Conservation (phyloP, 805 yeast genomes). For the Cyberlindnera mycetangii region DNA sequence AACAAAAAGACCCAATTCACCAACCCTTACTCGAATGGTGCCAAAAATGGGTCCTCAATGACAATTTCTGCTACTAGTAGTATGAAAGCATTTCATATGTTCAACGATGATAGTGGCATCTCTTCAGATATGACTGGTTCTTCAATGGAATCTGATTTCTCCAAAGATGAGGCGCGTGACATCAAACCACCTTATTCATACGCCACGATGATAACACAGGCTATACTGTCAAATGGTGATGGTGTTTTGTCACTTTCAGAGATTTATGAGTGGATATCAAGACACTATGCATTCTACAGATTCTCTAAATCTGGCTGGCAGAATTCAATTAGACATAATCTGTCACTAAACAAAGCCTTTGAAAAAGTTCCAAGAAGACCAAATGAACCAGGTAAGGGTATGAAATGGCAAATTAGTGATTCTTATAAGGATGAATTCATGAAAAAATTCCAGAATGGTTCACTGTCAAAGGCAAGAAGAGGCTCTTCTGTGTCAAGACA, state of each 20-base stretch:
- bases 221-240: slow-evolving; percentile 82
- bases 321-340: slow-evolving; percentile 92
- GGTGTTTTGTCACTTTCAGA: slow-evolving; percentile 88
- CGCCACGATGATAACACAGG: slow-evolving; percentile 98
- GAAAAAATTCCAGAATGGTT: slow-evolving; percentile 74
- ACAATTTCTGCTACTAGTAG: slow-evolving; percentile 11
- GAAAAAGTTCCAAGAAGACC: slow-evolving; percentile 95
- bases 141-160: slow-evolving; percentile 51
- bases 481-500: slow-evolving; percentile 82
- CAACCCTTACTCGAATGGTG: background rate
- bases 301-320: slow-evolving; percentile 97
- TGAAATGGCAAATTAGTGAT: slow-evolving; percentile 97
- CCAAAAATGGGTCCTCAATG: slow-evolving; percentile 6
- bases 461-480: slow-evolving; percentile 67
- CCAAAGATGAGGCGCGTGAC: slow-evolving; percentile 88
- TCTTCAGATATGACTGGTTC: slow-evolving; percentile 3
- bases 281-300: slow-evolving; percentile 88
- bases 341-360: slow-evolving; percentile 93
- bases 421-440: slow-evolving; percentile 80
- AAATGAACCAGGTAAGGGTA: slow-evolving; percentile 97
- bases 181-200: slow-evolving; percentile 96
- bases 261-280: slow-evolving; percentile 86
- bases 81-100: slow-evolving; percentile 53
- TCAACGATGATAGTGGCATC: slow-evolving; percentile 34
- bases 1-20: slow-evolving; percentile 16